A percentile compares a stretch with the other conserved stretches of the same genome.
These are phyloP conservation scores for Rhododendron vialii DNA, from an alignment of 148 eudicot species.

Conservation along the genomic window DNA sequence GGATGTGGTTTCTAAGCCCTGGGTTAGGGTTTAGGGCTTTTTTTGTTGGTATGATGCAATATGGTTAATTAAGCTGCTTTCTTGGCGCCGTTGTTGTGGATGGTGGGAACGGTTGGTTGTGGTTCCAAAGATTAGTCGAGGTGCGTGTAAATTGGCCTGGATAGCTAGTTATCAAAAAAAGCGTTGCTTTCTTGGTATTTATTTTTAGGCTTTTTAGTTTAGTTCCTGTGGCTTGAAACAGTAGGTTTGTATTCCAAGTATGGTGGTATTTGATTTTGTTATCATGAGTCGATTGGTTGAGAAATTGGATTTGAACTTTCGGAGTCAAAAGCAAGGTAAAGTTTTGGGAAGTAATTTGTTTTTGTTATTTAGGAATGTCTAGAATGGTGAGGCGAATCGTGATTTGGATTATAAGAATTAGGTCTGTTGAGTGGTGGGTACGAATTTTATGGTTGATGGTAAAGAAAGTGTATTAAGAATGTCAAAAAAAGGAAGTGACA, in stretches of 20 bases:
- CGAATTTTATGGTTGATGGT: not conserved
- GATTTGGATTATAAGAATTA: not conserved
- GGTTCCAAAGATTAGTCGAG: too few species aligned
- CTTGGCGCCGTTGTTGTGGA: not conserved
- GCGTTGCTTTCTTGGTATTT: not conserved
- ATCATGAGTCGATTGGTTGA: not conserved
- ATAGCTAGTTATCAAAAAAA: too few species aligned
- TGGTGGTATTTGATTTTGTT: not conserved
- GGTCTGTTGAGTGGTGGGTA: not conserved
- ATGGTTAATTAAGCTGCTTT: not conserved
- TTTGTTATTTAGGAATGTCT: not conserved
- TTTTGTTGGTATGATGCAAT: not conserved
- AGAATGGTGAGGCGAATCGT: not conserved
- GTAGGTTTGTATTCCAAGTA: not conserved
- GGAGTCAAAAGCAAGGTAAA: not conserved
- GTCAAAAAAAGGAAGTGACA: not conserved
- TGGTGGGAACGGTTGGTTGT: too few species aligned
- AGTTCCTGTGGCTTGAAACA: not conserved
- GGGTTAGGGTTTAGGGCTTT: slow-evolving; percentile 8
- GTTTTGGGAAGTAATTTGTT: too few species aligned
- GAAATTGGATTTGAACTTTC: not conserved
- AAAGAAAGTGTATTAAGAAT: not conserved
- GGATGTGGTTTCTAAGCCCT: not conserved
- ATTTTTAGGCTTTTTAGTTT: not conserved
- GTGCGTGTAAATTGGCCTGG: too few species aligned